Percentiles rank a stretch among this genome's conserved stretches.
Evolutionary conservation across 768 basidiomycete genomes (phyloP).

Genomic region (Cystofilobasidium bisporidii): DNA sequence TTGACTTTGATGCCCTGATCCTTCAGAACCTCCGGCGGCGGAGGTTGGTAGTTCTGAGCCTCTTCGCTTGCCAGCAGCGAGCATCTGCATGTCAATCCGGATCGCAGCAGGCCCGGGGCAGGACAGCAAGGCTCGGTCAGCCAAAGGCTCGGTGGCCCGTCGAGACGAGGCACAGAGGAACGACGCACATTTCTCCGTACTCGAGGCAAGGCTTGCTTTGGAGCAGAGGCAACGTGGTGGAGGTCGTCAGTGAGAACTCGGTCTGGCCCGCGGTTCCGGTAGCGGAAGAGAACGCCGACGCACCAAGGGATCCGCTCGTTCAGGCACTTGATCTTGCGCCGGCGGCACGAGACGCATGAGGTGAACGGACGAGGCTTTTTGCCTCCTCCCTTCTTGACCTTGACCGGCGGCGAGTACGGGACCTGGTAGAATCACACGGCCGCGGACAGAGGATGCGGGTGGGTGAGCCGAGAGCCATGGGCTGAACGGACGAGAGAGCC

Average conservation of each 20-base stretch:
- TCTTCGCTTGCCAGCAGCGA: not conserved
- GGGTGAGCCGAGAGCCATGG: no score
- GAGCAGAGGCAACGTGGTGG: no score
- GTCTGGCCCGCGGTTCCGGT: no score
- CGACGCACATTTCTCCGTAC: not conserved
- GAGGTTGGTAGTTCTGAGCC: not conserved
- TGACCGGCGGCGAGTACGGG: no score
- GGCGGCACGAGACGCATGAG: not conserved
- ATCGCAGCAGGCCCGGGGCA: not conserved
- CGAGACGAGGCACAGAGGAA: not conserved
- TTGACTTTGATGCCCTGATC: slow-evolving; percentile 9
- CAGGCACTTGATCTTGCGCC: slow-evolving; percentile 1
- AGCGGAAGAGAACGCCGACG: no score
- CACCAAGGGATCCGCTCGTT: not conserved
- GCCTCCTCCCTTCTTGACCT: no score
- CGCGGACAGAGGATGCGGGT: no score
- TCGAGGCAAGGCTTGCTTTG: slow-evolving; percentile 8
- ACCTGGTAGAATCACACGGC: no score
- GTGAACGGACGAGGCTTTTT: no score
- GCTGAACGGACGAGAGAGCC: no score
- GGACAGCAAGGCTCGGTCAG: not conserved
- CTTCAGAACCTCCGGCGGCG: not conserved
- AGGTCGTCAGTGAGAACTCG: no score
- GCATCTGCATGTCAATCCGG: not conserved
- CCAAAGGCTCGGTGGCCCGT: no score